Evolutionary conservation across 2,329 filamentous ascomycete genomes (phyloP), one percentile per base, ranked within the genome.

Genomic region (Fusarium foetens): DNA sequence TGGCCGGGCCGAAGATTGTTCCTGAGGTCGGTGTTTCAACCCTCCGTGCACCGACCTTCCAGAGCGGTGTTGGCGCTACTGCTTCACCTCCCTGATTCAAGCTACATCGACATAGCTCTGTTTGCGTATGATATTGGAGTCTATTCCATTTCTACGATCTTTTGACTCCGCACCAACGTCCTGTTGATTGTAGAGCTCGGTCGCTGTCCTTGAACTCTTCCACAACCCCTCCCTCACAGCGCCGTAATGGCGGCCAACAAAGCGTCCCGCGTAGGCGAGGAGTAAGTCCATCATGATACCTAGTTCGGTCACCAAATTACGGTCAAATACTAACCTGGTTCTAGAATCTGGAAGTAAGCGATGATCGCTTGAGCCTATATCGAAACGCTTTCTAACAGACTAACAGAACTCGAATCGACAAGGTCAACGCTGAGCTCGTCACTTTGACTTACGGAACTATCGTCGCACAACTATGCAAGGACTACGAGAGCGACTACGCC

Each of bases 391-490:
- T 68, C 64, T 74, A 42, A 74, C 72, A 36, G 31, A 58, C 61
- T 19, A 35, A 33, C 81, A 98, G 95, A 85, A 97, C 94, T 67
- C 92, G 94, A 79, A 92, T 98, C 79, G 95, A 98, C 84, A 98
- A 98, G 84, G 94, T 98, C 85, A 98, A 98, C 83, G 94, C 96
- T 73, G 96, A 99, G 85, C 89, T 99, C 68, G 95, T 99, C 58
- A 98, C 95, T 49, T 89, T 99, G 78, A 99, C 96, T 36, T 99
- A 99, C 82, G 96, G 96, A 79, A 98, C 96, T 29, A 97, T 99
- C 71, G 96, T 99, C 63, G 93, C 94, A 63, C 95, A 98, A 82
- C 87, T 99, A 74, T 98, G 95, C 86, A 95, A 95, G 82, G 96
- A 99, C 85, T 97, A 95, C 81, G 94, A 98, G 77, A 91, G 90